phyloP scores from a whole-genome alignment of 352 stramenopile genomes.

The Phytophthora lateralis region DNA sequence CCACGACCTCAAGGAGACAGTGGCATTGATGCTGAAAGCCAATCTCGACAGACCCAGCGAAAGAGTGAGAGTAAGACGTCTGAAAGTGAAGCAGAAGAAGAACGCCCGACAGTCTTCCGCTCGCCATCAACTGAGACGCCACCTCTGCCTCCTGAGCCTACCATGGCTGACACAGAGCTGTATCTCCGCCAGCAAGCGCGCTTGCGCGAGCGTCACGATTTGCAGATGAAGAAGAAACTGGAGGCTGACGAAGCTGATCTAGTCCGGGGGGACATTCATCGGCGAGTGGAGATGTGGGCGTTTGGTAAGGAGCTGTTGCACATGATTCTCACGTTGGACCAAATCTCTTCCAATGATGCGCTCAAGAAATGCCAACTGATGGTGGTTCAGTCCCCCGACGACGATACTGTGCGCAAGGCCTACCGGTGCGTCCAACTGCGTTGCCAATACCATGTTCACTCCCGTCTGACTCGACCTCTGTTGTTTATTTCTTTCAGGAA shows the following conservation, averaged over 20 bases:
- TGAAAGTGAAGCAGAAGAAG: constrained; percentile 60
- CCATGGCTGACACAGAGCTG: constrained; percentile 71
- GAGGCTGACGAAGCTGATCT: constrained; percentile 83
- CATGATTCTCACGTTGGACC: constrained; percentile 86
- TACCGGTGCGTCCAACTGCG: constrained; percentile 58
- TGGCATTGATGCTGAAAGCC: constrained; percentile 30
- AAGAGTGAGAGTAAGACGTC: constrained; percentile 63
- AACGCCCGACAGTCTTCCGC: constrained; percentile 17
- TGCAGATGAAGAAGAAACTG: constrained; percentile 82
- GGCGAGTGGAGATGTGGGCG: constrained; percentile 80
- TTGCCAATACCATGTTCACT: neutral
- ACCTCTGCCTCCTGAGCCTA: constrained; percentile 76
- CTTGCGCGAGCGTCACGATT: constrained; percentile 78
- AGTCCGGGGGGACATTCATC: constrained; percentile 78
- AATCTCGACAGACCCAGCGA: constrained; percentile 35
- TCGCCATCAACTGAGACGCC: constrained; percentile 34
- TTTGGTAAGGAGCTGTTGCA: constrained; percentile 84
- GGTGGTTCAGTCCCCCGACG: constrained; percentile 80
- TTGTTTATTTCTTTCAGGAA: constrained; percentile 48
- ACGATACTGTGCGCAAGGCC: constrained; percentile 82
- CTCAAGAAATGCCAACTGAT: constrained; percentile 79
- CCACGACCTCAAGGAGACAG: constrained; percentile 39
- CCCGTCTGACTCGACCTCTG: neutral
- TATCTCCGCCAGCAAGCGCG: constrained; percentile 85
- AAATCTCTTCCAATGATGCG: constrained; percentile 76